Evolutionary conservation across 345 rosid genomes (phyloP), one percentile per base, ranked within the genome.

Genomic region (Eucalyptus paniculata): DNA sequence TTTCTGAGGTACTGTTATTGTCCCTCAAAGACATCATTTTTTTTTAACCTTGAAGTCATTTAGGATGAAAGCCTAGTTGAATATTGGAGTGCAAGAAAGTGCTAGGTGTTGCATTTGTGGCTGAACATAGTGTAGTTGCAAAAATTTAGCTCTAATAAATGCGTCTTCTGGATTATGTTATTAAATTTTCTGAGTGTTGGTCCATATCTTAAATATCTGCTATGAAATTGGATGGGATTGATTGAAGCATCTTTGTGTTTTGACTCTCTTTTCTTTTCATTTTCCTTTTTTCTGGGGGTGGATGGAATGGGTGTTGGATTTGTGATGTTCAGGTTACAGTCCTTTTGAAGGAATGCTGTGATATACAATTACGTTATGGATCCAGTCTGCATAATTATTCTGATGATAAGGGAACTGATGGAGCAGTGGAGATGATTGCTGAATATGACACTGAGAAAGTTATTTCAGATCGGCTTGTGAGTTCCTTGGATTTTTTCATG

Each of bases 331-430:
- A 97, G 99, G 98, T 97, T 87, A 95, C 99, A 5, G 88, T 97
- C 89, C 99, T 97, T 82, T 95, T 97, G 65, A 97, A 97, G 94
- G 99, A 97, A 91, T 97, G 99, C 88, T 96, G 98, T 86, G 98
- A 97, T 90, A 94, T 97, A 88, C 99, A 97, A 92, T 94, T 97
- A 58, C 98, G 96, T 13, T 94, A 97, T 94, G 99, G 99, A 90
- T 92, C 95, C 89, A 85, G 90, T 86, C 92, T 90, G 87, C 90
- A 89, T 89, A 95, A 92, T 89, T 85, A 91, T 89, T 91, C 88
- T 88, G 95, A 93, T 91, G 95, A 94, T 85, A 77, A 49, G 88
- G 67, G 91, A 69, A 88, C 86, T 89, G 67, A 89, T 86, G 92
- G 92, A 88, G 91, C 92, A 91, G 90, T 93, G 87, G 96, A 94